Conservation (phyloP, 1,284 basidiomycete species). For the Sanghuangporus baumii region DNA sequence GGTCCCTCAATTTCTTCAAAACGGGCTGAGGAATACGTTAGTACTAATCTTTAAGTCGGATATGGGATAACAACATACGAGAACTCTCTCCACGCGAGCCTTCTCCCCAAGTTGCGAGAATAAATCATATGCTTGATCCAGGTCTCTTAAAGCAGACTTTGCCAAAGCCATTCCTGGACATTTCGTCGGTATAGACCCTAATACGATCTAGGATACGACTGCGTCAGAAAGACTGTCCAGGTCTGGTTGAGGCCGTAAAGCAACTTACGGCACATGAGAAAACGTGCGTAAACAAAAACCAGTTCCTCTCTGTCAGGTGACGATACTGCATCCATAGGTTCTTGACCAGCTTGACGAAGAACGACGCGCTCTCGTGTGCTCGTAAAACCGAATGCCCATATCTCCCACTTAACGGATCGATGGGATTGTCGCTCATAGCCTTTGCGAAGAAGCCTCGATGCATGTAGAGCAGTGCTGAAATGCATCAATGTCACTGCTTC, state of each 20-base stretch:
- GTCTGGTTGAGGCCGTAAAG: background rate
- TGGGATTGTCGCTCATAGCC: slow-evolving; percentile 54
- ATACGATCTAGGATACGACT: slow-evolving; percentile 44
- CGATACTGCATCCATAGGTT: slow-evolving; percentile 62
- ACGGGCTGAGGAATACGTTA: slow-evolving; percentile 43
- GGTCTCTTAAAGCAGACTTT: slow-evolving; percentile 54
- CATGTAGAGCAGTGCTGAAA: slow-evolving; percentile 60
- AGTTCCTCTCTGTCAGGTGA: slow-evolving; percentile 59
- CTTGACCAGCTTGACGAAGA: slow-evolving; percentile 58
- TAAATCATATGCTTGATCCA: slow-evolving; percentile 54
- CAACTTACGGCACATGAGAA: slow-evolving; percentile 64
- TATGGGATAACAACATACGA: slow-evolving; percentile 37
- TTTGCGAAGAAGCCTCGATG: slow-evolving; percentile 69
- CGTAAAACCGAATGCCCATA: slow-evolving; percentile 64
- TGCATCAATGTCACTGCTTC: background rate
- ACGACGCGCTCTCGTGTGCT: slow-evolving; percentile 58
- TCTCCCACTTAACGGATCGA: slow-evolving; percentile 62
- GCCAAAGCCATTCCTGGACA: slow-evolving; percentile 53
- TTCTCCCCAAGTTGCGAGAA: slow-evolving; percentile 47
- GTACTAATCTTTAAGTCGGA: background rate
- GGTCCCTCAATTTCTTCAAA: slow-evolving; percentile 48
- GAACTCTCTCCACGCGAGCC: slow-evolving; percentile 48
- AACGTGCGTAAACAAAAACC: slow-evolving; percentile 68
- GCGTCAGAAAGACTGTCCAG: slow-evolving; percentile 9
- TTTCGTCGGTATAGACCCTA: slow-evolving; percentile 62